These are phyloP conservation scores for Monilinia vaccinii-corymbosi DNA, from an alignment of 2,329 filamentous ascomycete genomes.

Conservation along the genomic window DNA sequence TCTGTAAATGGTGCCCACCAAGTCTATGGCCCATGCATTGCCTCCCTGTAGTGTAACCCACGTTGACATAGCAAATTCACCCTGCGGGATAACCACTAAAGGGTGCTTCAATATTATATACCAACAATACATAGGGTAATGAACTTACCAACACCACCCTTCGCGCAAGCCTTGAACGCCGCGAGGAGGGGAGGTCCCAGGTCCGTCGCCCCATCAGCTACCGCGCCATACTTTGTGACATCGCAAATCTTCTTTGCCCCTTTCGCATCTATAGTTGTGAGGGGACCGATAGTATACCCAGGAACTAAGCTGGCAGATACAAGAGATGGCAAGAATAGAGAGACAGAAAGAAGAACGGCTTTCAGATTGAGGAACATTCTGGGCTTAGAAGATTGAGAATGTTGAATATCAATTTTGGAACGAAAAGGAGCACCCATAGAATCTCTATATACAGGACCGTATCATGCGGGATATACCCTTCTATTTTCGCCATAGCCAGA, in stretches of 20 bases:
- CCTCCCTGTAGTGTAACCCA: conserved; percentile 42
- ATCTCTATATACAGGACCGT: too few species aligned
- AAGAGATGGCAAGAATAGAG: conserved; percentile 2
- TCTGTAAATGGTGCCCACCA: conserved; percentile 44
- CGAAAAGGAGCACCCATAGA: too few species aligned
- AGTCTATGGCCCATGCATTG: conserved; percentile 39
- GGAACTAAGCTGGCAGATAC: conserved; percentile 2
- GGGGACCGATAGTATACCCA: conserved; percentile 18
- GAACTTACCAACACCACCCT: conserved; percentile 30
- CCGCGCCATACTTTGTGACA: conserved; percentile 37
- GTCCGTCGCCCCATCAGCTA: conserved; percentile 37
- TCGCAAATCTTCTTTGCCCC: conserved; percentile 30
- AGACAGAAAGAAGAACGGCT: neutral
- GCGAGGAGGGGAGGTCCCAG: conserved; percentile 34
- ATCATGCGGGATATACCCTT: too few species aligned
- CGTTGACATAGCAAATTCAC: conserved; percentile 34
- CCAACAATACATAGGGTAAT: neutral
- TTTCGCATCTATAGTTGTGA: conserved; percentile 16
- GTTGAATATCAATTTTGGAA: neutral
- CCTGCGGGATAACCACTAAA: conserved; percentile 6
- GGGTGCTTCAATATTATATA: neutral
- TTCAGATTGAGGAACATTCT: neutral
- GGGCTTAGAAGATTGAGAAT: neutral
- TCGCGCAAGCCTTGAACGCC: conserved; percentile 36
- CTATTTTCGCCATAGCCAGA: too few species aligned